Percentiles rank a stretch among this genome's conserved stretches.
Evolutionary conservation across 2,329 filamentous ascomycete species (phyloP).

Genomic region (Penicillium hesseltinei): DNA sequence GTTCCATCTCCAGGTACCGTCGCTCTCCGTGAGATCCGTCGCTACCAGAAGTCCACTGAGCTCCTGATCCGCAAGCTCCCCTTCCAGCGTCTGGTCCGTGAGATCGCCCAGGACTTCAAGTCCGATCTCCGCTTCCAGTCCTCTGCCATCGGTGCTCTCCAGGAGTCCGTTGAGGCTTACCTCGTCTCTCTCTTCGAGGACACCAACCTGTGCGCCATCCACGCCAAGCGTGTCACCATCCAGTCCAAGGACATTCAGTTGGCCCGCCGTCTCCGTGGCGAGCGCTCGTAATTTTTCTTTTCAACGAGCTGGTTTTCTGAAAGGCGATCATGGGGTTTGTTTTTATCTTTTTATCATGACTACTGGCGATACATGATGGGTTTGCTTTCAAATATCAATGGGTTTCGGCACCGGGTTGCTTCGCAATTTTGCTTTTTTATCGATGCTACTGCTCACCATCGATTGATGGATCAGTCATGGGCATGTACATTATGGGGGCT

Average conservation of each 20-base stretch:
- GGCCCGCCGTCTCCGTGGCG: constrained; percentile 89
- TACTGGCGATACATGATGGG: constrained; percentile 47
- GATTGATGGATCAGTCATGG: constrained; percentile 34
- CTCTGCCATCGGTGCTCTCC: constrained; percentile 92
- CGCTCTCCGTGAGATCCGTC: constrained; percentile 96
- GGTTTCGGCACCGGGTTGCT: constrained; percentile 41
- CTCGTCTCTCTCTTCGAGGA: constrained; percentile 98
- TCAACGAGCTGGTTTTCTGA: constrained; percentile 32
- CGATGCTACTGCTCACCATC: constrained; percentile 31
- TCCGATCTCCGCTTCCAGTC: constrained; percentile 97
- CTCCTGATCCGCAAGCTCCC: constrained; percentile 95
- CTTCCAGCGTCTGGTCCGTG: constrained; percentile 95
- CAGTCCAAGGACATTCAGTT: constrained; percentile 93
- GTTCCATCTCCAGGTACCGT: constrained; percentile 63
- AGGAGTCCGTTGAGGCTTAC: constrained; percentile 98
- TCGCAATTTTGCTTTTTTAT: constrained; percentile 30
- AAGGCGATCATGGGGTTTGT: constrained; percentile 43
- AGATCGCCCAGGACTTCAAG: constrained; percentile 96
- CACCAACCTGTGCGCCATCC: constrained; percentile 97
- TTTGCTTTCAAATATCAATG: constrained; percentile 43
- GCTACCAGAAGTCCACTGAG: constrained; percentile 97
- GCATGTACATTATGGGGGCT: constrained; percentile 38
- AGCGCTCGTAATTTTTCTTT: constrained; percentile 67
- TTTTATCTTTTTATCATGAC: constrained; percentile 39
- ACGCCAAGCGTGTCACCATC: constrained; percentile 99